Conservation (phyloP, 2,329 filamentous ascomycete genomes). For the Aspergillus pseudotamarii region DNA sequence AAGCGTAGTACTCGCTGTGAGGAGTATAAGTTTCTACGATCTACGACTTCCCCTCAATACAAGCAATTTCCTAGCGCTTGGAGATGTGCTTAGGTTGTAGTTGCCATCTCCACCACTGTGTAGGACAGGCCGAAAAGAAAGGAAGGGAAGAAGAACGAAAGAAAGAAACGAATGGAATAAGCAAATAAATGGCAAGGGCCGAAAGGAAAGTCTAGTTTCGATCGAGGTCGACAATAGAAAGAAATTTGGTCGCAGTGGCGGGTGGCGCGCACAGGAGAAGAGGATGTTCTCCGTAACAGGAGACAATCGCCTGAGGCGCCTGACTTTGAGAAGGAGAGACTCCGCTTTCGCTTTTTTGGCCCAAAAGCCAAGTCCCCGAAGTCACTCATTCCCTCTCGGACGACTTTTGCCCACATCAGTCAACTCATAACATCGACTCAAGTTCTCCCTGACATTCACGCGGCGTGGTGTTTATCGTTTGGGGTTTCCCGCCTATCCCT, state of each 20-base stretch:
- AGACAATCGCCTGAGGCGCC: conserved; percentile 16
- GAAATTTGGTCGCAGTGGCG: conserved; percentile 1
- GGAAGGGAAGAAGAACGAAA: neutral
- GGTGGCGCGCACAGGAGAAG: conserved; percentile 4
- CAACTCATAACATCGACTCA: neutral
- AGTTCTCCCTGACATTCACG: neutral
- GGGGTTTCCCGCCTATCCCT: neutral
- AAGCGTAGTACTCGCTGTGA: neutral
- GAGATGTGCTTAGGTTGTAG: neutral
- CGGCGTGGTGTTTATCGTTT: conserved; percentile 1
- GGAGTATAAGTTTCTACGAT: neutral
- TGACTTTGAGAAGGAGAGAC: conserved; percentile 9
- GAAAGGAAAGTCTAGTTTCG: neutral
- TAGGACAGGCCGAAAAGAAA: neutral
- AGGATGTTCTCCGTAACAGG: neutral
- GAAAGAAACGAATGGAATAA: neutral
- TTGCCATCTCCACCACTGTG: neutral
- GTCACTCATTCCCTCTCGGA: neutral
- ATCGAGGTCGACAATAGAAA: neutral
- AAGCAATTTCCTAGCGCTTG: neutral
- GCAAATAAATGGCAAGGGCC: neutral
- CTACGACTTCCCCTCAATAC: neutral
- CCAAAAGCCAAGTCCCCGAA: conserved; percentile 6
- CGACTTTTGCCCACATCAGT: conserved; percentile 6
- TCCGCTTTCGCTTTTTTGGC: conserved; percentile 17